These are phyloP conservation scores for Lyophyllum atratum DNA, from an alignment of 768 basidiomycete species.

Conservation along the genomic window DNA sequence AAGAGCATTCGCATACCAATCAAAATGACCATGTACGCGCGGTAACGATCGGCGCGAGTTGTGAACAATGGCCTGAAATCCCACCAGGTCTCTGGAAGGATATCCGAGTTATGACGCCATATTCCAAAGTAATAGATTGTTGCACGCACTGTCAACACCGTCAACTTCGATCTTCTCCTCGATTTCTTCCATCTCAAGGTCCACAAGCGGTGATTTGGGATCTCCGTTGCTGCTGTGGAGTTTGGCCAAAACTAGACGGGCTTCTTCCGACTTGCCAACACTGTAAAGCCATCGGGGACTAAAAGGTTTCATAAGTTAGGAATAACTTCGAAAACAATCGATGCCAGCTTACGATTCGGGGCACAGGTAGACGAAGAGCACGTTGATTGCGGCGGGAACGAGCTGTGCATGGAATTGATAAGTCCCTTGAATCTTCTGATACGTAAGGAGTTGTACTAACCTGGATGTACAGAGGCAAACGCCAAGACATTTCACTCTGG, in stretches of 20 bases:
- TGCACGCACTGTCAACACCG: constrained; percentile 43
- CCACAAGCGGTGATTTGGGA: constrained; percentile 48
- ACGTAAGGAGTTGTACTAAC: constrained; percentile 16
- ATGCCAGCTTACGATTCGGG: constrained; percentile 46
- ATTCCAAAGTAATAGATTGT: background rate
- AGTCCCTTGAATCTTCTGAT: background rate
- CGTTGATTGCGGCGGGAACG: constrained; percentile 49
- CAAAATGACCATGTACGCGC: constrained; percentile 51
- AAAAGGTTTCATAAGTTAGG: background rate
- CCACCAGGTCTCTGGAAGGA: constrained; percentile 46
- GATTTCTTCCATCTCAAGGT: constrained; percentile 55
- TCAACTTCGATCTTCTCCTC: constrained; percentile 50
- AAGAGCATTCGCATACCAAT: constrained; percentile 34
- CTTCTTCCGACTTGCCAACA: constrained; percentile 42
- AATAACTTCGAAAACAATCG: background rate
- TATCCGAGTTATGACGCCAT: background rate
- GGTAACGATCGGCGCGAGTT: constrained; percentile 45
- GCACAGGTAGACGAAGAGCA: constrained; percentile 45
- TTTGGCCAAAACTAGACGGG: constrained; percentile 45
- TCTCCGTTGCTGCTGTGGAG: constrained; percentile 50
- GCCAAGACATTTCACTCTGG: constrained; percentile 45
- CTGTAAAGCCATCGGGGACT: constrained; percentile 58
- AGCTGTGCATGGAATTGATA: constrained; percentile 23
- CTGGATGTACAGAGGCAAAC: constrained; percentile 53
- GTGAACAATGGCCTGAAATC: constrained; percentile 55